Conservation (phyloP, 73 alveolate species). For the Tetrahymena borealis region DNA sequence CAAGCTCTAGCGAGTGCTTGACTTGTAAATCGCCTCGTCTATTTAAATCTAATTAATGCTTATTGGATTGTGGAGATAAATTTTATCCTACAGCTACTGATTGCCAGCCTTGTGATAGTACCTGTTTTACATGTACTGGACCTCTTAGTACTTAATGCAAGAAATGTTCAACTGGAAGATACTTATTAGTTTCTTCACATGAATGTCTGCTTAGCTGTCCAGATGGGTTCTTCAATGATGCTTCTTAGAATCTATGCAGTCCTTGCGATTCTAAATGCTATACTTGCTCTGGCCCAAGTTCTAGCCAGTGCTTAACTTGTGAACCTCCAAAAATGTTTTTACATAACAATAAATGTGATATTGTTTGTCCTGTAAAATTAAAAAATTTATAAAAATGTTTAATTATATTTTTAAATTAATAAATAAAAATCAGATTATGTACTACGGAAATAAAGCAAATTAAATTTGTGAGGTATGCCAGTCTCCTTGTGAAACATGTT, state of each 20-base stretch:
- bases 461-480: neutral
- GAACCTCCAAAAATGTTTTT: conserved; percentile 1
- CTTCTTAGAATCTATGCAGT: neutral
- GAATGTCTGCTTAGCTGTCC: neutral
- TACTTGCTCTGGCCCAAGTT: neutral
- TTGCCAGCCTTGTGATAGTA: neutral
- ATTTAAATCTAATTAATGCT: neutral
- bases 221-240: neutral
- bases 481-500: neutral
- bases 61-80: neutral
- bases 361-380: neutral
- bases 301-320: neutral
- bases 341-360: neutral
- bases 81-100: neutral
- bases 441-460: neutral
- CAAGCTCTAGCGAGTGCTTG: neutral
- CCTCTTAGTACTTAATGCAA: neutral
- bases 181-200: neutral
- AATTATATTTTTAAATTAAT: no score
- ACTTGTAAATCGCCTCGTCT: neutral
- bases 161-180: neutral
- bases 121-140: neutral
- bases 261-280: neutral
- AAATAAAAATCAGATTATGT: no score
- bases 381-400: no score